Evolutionary conservation across 108 stramenopile species (phyloP).

Genomic region (Cylindrotheca closterium): DNA sequence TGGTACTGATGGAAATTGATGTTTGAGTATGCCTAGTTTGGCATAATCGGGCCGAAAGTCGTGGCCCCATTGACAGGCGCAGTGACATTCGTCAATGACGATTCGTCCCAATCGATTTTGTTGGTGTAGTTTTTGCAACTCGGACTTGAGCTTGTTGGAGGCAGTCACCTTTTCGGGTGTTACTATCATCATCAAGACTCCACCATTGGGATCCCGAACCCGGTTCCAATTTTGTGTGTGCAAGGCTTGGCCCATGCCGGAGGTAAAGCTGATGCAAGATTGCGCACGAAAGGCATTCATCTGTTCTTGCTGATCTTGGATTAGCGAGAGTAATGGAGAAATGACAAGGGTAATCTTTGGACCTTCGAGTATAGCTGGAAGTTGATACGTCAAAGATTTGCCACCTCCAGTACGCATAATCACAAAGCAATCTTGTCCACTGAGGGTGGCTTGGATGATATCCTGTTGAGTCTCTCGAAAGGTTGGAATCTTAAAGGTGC

Average conservation of each 20-base stretch:
- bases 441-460: conserved; percentile 84
- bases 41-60: conserved; percentile 95
- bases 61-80: conserved; percentile 78
- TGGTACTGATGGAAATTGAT: conserved; percentile 67
- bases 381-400: conserved; percentile 65
- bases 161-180: conserved; percentile 92
- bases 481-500: conserved; percentile 59
- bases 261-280: conserved; percentile 63
- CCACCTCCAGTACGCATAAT: conserved; percentile 95
- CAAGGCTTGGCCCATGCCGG: conserved; percentile 51
- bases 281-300: conserved; percentile 66
- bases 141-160: conserved; percentile 46
- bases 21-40: conserved; percentile 85
- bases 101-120: conserved; percentile 79
- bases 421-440: conserved; percentile 82
- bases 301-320: conserved; percentile 93
- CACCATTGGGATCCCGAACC: conserved; percentile 55
- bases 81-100: conserved; percentile 91
- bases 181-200: conserved; percentile 84
- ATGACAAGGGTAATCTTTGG: conserved; percentile 80
- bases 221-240: conserved; percentile 66
- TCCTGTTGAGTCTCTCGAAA: conserved; percentile 88
- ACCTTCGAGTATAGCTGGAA: conserved; percentile 29
- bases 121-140: conserved; percentile 63
- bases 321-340: conserved; percentile 90